Base-by-base conservation (phyloP, 2,329 filamentous ascomycete genomes). In the Fonsecaea multimorphosa region DNA sequence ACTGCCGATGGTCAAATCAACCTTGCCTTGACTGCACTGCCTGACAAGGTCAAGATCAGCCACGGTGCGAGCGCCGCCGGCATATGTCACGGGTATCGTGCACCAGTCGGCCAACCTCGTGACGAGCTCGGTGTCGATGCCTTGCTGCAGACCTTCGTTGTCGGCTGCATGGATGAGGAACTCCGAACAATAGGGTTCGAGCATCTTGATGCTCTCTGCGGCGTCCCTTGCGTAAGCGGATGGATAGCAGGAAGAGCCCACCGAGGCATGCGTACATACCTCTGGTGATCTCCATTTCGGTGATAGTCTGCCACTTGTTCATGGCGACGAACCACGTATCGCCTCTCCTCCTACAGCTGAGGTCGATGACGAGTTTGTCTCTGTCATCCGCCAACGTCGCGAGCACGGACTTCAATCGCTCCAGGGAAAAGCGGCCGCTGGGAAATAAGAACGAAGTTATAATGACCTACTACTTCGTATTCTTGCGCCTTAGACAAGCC, bases 301-400 rank as follows among this genome's bases (percentile, higher is more conserved):
- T 98, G 63, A 98, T 89, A 1, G 92, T 97, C 83, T 98, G 95
- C 95, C 95, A 99, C 78, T 96, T 96, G 79, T 99, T 92, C 90
- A 96, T 99, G 62, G 95, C 94, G n/a, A 99, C 95, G 74, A 91
- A 93, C 95, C 95, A 99, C 44, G 82, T 89, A 63, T 89, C 83
- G 40, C 85, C 90, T 66, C 88, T 89, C 65, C 89, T 85, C 58
- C 95, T 88, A 76, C 95, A 99, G 78, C 93, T 97, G 27, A 99
- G 85, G 76, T 99, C 95, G 76, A 99, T 93, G 71, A 99, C 94
- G 56, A 99, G 87, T 78, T 91, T 95, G 56, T 83, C 81, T 76
- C 84, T 92, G 76, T 96, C 89, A 60, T 89, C 88, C 29, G 84
- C 89, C 4, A 99, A 84, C 1, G 89, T 86, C 27, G 82, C 77